These are phyloP conservation scores for Sarcodon sp. DNA, from an alignment of 768 basidiomycete genomes.

Conservation along the genomic window DNA sequence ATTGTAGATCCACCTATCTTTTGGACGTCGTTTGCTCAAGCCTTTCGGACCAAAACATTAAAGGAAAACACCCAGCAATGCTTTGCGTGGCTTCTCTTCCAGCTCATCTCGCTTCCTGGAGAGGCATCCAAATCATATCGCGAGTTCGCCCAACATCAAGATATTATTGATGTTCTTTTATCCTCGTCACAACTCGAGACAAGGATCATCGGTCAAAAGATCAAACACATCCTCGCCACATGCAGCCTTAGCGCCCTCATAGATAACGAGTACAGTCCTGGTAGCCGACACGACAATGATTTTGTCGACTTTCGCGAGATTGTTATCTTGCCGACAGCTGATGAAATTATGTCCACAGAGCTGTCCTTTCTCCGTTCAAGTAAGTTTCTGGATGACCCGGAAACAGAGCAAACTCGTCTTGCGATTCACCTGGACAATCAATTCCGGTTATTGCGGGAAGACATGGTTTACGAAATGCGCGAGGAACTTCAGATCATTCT, in stretches of 20 bases:
- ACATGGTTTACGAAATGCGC: slow-evolving; percentile 43
- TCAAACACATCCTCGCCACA: slow-evolving; percentile 25
- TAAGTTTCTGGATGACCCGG: slow-evolving; percentile 28
- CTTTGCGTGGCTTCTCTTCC: slow-evolving; percentile 37
- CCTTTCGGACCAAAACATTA: slow-evolving; percentile 8
- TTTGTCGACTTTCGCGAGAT: slow-evolving; percentile 46
- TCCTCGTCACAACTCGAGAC: slow-evolving; percentile 13
- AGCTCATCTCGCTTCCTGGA: slow-evolving; percentile 28
- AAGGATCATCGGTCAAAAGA: slow-evolving; percentile 20
- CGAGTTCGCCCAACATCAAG: slow-evolving; percentile 19
- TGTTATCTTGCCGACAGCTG: slow-evolving; percentile 49
- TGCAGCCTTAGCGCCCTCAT: slow-evolving; percentile 9
- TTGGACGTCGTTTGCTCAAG: slow-evolving; percentile 20
- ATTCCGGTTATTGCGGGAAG: slow-evolving; percentile 52
- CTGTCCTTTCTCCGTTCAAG: slow-evolving; percentile 36
- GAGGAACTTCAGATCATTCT: slow-evolving; percentile 38
- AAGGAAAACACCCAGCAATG: slow-evolving; percentile 18
- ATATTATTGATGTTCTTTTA: slow-evolving; percentile 15
- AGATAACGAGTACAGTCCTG: slow-evolving; percentile 25
- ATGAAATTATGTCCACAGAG: slow-evolving; percentile 35
- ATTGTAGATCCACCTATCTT: slow-evolving; percentile 41
- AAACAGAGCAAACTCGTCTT: slow-evolving; percentile 21
- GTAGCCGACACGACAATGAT: slow-evolving; percentile 64
- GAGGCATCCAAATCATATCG: slow-evolving; percentile 23
- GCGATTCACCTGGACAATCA: slow-evolving; percentile 50